These are phyloP conservation scores for Lachnum nothofagi DNA, from an alignment of 2,329 filamentous ascomycete species.

Conservation along the genomic window DNA sequence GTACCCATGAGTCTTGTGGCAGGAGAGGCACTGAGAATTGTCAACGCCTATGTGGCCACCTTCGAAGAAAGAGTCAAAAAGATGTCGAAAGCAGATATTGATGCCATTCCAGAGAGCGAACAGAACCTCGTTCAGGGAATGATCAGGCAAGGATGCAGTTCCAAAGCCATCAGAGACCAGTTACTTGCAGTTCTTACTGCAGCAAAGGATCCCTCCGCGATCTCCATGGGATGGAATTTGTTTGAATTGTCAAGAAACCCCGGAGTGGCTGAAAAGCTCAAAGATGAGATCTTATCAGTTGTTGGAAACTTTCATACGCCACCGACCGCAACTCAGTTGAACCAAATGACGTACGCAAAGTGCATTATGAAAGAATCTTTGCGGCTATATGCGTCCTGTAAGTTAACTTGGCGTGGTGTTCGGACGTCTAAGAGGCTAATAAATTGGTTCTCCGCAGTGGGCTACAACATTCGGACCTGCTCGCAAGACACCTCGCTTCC, in stretches of 20 bases:
- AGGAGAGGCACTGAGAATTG: neutral
- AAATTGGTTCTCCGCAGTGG: neutral
- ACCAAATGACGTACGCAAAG: constrained; percentile 1
- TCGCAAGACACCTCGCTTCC: constrained; percentile 36
- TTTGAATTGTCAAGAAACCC: constrained; percentile 1
- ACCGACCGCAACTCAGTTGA: constrained; percentile 3
- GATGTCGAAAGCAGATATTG: neutral
- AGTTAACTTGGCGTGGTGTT: too few relatives aligned
- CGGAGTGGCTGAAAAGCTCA: neutral
- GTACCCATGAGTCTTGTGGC: neutral
- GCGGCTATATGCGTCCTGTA: constrained; percentile 1
- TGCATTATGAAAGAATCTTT: constrained; percentile 1
- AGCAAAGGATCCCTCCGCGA: neutral
- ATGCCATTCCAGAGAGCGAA: neutral
- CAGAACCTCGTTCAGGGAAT: neutral
- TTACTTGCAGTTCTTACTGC: neutral
- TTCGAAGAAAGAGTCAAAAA: neutral
- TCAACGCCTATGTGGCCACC: neutral
- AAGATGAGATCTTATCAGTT: constrained; percentile 1
- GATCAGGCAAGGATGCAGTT: neutral
- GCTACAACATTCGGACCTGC: constrained; percentile 43
- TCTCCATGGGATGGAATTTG: neutral
- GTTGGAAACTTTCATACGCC: neutral
- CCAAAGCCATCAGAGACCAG: neutral
- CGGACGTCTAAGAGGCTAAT: neutral